These are phyloP conservation scores for Solanum bulbocastanum DNA, from an alignment of 257 asterid species.

Conservation along the genomic window DNA sequence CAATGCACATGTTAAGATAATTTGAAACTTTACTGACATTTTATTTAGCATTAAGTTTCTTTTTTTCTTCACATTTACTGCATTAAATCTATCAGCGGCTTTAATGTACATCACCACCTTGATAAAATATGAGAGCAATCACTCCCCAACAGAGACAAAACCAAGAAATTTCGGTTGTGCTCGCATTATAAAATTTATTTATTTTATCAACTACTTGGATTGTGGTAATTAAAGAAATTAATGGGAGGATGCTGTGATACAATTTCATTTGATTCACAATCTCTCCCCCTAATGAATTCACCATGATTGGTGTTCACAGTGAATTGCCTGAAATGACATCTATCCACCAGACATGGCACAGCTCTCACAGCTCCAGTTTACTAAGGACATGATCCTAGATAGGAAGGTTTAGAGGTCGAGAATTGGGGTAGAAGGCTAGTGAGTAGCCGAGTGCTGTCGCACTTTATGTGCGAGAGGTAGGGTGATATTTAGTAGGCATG, in stretches of 20 bases:
- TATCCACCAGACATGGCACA: too few relatives aligned
- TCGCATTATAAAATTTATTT: too few relatives aligned
- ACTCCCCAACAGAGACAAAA: neutral
- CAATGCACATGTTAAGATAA: neutral
- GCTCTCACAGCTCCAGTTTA: too few relatives aligned
- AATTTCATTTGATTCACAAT: neutral
- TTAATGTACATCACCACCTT: neutral
- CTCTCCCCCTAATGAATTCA: neutral
- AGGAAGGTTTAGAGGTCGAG: neutral
- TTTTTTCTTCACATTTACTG: neutral
- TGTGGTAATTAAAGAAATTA: neutral
- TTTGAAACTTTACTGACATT: neutral
- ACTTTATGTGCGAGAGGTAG: neutral
- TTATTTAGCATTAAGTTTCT: neutral
- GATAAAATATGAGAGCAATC: neutral
- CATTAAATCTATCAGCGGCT: neutral
- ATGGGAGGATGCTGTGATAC: neutral
- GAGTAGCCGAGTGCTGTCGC: neutral
- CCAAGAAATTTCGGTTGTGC: neutral
- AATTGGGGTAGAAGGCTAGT: neutral
- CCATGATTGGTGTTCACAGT: neutral
- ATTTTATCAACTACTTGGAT: neutral
- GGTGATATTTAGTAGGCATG: neutral
- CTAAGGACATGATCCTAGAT: neutral
- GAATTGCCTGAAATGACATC: neutral